Percentiles rank a stretch among this genome's conserved stretches.
Evolutionary conservation across 106 monocot species (phyloP).

Genomic region (Phalaenopsis aphrodite): DNA sequence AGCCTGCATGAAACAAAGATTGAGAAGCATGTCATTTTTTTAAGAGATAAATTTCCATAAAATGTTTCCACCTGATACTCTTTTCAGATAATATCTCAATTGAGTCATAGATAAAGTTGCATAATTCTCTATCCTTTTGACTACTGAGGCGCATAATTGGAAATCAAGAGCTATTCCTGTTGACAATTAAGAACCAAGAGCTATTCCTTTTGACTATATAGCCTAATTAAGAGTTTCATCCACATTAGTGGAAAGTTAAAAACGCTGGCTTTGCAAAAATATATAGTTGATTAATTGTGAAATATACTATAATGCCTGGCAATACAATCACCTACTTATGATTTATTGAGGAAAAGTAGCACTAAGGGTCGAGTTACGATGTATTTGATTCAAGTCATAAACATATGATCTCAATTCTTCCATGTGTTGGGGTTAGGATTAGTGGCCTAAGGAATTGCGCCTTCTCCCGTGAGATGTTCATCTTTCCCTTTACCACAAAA

Average conservation of each 20-base stretch:
- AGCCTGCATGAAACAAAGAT: conserved; percentile 33
- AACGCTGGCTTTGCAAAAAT: not conserved
- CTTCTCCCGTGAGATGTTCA: too few relatives aligned
- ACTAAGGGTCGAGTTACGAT: too few relatives aligned
- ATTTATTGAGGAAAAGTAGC: too few relatives aligned
- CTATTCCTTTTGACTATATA: not conserved
- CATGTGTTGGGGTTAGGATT: too few relatives aligned
- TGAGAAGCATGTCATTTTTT: not conserved
- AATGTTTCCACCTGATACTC: not conserved
- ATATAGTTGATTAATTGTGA: not conserved
- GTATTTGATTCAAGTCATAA: too few relatives aligned
- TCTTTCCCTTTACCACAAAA: too few relatives aligned
- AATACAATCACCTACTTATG: too few relatives aligned
- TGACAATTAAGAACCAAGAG: too few relatives aligned
- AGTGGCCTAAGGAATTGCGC: too few relatives aligned
- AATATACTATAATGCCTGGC: not conserved
- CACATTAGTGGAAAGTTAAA: not conserved
- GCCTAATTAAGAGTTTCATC: not conserved
- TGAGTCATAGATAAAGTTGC: not conserved
- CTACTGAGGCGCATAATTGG: too few relatives aligned
- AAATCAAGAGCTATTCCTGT: too few relatives aligned
- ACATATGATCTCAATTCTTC: too few relatives aligned
- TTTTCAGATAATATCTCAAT: not conserved
- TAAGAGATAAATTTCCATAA: conserved; percentile 2
- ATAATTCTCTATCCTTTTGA: not conserved